Evolutionary conservation across 2,329 filamentous ascomycete species (phyloP).

Genomic region (Stromatinia cepivora): DNA sequence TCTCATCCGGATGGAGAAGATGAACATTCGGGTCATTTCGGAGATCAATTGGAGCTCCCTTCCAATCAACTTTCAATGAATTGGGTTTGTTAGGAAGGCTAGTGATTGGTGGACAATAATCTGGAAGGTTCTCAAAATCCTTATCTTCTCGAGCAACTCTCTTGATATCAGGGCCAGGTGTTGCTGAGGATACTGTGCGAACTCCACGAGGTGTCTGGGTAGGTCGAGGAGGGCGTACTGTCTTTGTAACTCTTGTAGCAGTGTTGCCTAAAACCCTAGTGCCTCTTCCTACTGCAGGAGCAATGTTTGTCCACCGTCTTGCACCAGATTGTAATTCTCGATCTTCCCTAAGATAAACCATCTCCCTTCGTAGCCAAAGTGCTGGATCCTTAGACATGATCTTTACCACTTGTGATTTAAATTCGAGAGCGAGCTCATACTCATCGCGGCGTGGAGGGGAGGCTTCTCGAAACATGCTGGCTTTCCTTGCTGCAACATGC

Average conservation of each 20-base stretch:
- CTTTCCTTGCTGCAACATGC: constrained; percentile 38
- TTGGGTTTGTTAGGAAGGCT: constrained; percentile 67
- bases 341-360: constrained; percentile 37
- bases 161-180: constrained; percentile 42
- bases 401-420: constrained; percentile 53
- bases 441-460: constrained; percentile 53
- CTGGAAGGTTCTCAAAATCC: constrained; percentile 69
- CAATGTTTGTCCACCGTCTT: constrained; percentile 35
- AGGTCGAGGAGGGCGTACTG: constrained; percentile 24
- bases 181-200: constrained; percentile 25
- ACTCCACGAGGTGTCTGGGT: constrained; percentile 26
- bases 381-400: constrained; percentile 35
- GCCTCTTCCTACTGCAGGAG: constrained; percentile 29
- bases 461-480: constrained; percentile 45
- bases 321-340: constrained; percentile 29
- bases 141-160: constrained; percentile 76
- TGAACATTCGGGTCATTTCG: constrained; percentile 67
- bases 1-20: constrained; percentile 76
- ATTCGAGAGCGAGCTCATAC: constrained; percentile 54
- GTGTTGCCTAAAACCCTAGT: constrained; percentile 10
- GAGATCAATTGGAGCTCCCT: constrained; percentile 76
- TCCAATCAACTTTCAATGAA: constrained; percentile 83
- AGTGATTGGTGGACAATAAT: constrained; percentile 69
- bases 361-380: constrained; percentile 36
- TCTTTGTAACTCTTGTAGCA: constrained; percentile 18